These are phyloP conservation scores for Penicillium sp. DNA, from an alignment of 2,329 filamentous ascomycete genomes.

Conservation along the genomic window DNA sequence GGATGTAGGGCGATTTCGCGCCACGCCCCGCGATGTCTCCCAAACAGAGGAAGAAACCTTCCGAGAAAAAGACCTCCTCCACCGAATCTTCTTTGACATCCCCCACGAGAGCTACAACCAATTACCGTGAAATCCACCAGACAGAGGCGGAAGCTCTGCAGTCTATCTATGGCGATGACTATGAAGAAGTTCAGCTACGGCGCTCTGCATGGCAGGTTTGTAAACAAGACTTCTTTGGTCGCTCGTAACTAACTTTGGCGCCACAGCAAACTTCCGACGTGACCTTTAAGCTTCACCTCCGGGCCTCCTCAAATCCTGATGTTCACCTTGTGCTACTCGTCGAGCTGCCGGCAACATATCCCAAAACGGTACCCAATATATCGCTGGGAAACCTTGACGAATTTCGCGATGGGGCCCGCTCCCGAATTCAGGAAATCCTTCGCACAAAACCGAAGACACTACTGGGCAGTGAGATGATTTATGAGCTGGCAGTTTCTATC, in stretches of 20 bases:
- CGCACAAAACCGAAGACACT: slow-evolving; percentile 63
- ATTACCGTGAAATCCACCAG: slow-evolving; percentile 80
- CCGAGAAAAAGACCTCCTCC: slow-evolving; percentile 34
- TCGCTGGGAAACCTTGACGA: slow-evolving; percentile 60
- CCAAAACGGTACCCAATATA: slow-evolving; percentile 72
- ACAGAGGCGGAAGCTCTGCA: slow-evolving; percentile 81
- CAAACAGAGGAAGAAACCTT: slow-evolving; percentile 41
- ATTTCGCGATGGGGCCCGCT: slow-evolving; percentile 65
- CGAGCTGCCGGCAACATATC: slow-evolving; percentile 83
- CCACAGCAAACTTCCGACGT: slow-evolving; percentile 69
- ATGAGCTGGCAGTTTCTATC: slow-evolving; percentile 56
- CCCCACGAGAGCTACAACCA: slow-evolving; percentile 41
- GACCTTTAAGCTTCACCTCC: slow-evolving; percentile 74
- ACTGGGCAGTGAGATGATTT: slow-evolving; percentile 61
- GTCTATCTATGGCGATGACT: slow-evolving; percentile 88
- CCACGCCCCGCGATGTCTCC: slow-evolving; percentile 44
- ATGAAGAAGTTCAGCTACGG: slow-evolving; percentile 65
- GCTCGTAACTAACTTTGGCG: slow-evolving; percentile 2
- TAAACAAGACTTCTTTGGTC: slow-evolving; percentile 6
- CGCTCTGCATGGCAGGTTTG: slow-evolving; percentile 78
- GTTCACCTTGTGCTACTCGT: slow-evolving; percentile 69
- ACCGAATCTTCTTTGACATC: slow-evolving; percentile 31
- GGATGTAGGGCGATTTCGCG: slow-evolving; percentile 28
- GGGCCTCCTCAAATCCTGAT: slow-evolving; percentile 66
- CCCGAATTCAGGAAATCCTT: slow-evolving; percentile 66